phyloP scores from a whole-genome alignment of 306 rosid species.

The Prosopis cineraria region DNA sequence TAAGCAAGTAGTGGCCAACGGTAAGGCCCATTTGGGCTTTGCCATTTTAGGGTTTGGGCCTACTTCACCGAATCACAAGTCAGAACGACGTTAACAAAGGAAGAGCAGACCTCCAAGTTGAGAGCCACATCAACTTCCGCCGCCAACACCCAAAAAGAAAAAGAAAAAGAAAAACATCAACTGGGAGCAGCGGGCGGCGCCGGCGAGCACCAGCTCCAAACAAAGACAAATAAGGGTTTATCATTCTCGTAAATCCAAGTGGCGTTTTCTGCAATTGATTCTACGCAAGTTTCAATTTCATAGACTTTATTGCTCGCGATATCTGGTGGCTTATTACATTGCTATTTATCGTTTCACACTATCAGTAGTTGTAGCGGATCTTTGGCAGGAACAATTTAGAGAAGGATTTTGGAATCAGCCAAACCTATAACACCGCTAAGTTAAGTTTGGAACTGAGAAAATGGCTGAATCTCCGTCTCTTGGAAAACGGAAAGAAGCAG shows the following conservation, averaged over 20 bases:
- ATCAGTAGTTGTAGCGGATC: background rate
- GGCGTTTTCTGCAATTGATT: background rate
- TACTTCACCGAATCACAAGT: background rate
- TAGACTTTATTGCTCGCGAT: background rate
- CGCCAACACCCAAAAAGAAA: background rate
- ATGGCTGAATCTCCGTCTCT: conserved; percentile 61
- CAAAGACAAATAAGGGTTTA: background rate
- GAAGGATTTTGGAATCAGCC: background rate
- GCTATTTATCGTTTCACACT: background rate
- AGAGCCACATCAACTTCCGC: background rate
- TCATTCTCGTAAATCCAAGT: background rate
- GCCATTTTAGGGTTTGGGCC: background rate
- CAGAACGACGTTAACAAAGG: background rate
- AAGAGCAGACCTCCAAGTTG: background rate
- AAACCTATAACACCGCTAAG: background rate
- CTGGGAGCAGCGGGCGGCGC: background rate
- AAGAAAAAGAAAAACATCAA: background rate
- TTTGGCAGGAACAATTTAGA: background rate
- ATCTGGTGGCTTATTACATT: background rate
- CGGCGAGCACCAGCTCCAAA: too few species aligned
- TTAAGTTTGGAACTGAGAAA: conserved; percentile 1
- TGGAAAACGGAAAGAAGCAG: conserved; percentile 55
- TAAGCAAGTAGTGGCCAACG: background rate
- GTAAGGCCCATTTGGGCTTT: background rate
- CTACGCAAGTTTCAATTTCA: background rate